phyloP scores from a whole-genome alignment of 202 grass and related monocot species.

The Setaria italica region DNA sequence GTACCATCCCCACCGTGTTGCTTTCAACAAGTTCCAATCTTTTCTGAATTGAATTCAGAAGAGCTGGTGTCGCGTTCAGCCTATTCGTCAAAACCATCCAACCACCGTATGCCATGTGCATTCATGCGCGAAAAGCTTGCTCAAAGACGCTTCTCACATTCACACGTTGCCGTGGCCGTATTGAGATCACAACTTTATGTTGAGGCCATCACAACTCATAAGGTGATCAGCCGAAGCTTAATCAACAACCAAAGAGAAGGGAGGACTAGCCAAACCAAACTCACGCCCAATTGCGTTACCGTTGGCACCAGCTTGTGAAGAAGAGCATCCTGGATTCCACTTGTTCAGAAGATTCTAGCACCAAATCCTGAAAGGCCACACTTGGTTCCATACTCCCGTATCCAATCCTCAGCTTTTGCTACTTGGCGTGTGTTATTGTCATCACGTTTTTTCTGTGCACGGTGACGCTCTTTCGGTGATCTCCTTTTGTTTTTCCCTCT shows the following conservation, averaged over 20 bases:
- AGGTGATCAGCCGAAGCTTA: too few species aligned
- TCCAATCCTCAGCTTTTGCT: background rate
- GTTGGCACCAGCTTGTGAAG: background rate
- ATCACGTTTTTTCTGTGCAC: constrained; percentile 14
- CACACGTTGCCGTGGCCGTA: background rate
- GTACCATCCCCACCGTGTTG: background rate
- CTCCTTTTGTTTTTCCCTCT: background rate
- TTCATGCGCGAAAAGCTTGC: background rate
- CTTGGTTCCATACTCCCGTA: background rate
- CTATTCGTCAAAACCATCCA: background rate
- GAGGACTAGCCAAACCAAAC: background rate
- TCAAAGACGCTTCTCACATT: background rate
- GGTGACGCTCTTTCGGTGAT: background rate
- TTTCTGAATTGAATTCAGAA: background rate
- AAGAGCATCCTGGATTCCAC: background rate
- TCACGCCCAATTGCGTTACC: background rate
- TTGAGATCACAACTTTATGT: background rate
- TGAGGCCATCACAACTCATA: background rate
- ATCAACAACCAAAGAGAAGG: background rate
- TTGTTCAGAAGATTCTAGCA: background rate
- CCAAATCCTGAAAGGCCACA: background rate
- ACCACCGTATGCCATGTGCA: background rate
- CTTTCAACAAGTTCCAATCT: background rate
- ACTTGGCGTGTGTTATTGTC: background rate
- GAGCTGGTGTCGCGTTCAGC: background rate